phyloP scores from a whole-genome alignment of 2,329 filamentous ascomycete genomes.

The Onygena corvina region DNA sequence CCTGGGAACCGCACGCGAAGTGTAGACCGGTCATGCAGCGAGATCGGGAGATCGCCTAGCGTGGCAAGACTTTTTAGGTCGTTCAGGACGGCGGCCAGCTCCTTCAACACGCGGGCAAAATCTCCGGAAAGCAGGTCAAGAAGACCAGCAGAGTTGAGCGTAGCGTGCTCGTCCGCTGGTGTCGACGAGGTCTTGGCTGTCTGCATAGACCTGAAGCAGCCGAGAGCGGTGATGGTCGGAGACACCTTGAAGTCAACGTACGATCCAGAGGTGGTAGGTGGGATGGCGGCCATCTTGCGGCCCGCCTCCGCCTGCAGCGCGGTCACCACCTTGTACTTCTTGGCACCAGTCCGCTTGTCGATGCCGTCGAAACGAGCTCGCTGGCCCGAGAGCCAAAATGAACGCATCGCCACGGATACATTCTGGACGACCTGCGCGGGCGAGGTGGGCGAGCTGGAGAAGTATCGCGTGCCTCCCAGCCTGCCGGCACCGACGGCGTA shows the following conservation, averaged over 20 bases:
- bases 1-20: slow-evolving; percentile 82
- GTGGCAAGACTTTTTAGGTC: slow-evolving; percentile 67
- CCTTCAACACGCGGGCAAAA: slow-evolving; percentile 75
- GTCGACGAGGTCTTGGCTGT: slow-evolving; percentile 22
- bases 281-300: slow-evolving; percentile 50
- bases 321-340: slow-evolving; percentile 67
- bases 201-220: slow-evolving; percentile 44
- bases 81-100: slow-evolving; percentile 64
- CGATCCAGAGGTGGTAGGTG: slow-evolving; percentile 52
- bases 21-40: slow-evolving; percentile 53
- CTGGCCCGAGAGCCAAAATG: slow-evolving; percentile 83
- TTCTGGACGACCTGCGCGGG: slow-evolving; percentile 88
- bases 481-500: slow-evolving; percentile 63
- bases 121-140: slow-evolving; percentile 76
- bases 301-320: slow-evolving; percentile 60
- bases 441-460: slow-evolving; percentile 73
- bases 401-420: slow-evolving; percentile 83
- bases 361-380: slow-evolving; percentile 77
- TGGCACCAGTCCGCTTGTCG: slow-evolving; percentile 55
- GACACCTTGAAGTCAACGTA: slow-evolving; percentile 80
- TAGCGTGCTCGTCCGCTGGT: slow-evolving; percentile 38
- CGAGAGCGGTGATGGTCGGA: slow-evolving; percentile 81
- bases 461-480: slow-evolving; percentile 65
- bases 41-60: slow-evolving; percentile 73
- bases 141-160: slow-evolving; percentile 70